Conservation (phyloP, 352 stramenopile genomes). For the Pythium biforme region DNA sequence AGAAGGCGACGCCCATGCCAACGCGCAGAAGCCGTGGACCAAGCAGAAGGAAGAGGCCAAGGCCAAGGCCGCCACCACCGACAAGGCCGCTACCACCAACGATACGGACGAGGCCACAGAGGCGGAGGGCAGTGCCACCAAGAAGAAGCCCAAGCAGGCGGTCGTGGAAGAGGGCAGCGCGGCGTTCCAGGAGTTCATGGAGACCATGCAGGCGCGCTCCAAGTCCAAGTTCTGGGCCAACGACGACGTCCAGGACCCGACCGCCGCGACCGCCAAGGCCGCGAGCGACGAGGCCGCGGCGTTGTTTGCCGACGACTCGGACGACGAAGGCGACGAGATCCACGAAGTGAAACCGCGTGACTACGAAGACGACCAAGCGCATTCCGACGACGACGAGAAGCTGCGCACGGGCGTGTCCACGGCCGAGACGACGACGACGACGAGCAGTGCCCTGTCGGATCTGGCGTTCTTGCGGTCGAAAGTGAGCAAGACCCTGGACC, state of each 20-base stretch:
- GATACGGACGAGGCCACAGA: not conserved
- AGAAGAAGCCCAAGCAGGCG: slow-evolving; percentile 25
- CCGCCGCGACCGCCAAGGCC: slow-evolving; percentile 20
- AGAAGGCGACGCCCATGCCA: slow-evolving; percentile 38
- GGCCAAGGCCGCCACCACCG: slow-evolving; percentile 17
- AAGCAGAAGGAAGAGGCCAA: slow-evolving; percentile 45
- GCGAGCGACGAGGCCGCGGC: slow-evolving; percentile 22
- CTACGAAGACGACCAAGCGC: slow-evolving; percentile 16
- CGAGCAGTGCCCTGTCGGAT: slow-evolving; percentile 66
- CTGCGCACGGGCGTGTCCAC: slow-evolving; percentile 37
- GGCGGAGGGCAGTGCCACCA: slow-evolving; percentile 23
- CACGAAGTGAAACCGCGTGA: slow-evolving; percentile 58
- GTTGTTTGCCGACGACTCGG: slow-evolving; percentile 32
- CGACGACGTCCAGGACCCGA: slow-evolving; percentile 72
- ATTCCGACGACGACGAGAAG: slow-evolving; percentile 24
- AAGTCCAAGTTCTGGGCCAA: slow-evolving; percentile 92
- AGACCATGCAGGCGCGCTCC: slow-evolving; percentile 87
- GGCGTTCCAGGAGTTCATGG: slow-evolving; percentile 88
- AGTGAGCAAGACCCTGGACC: slow-evolving; percentile 77
- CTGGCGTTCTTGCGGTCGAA: slow-evolving; percentile 94
- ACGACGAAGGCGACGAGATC: slow-evolving; percentile 85
- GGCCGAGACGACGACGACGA: slow-evolving; percentile 18
- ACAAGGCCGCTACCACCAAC: not conserved
- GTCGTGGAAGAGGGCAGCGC: slow-evolving; percentile 36
- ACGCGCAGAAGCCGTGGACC: slow-evolving; percentile 69